phyloP scores from a whole-genome alignment of 2,329 filamentous ascomycete species.

The Xylaria sp. region DNA sequence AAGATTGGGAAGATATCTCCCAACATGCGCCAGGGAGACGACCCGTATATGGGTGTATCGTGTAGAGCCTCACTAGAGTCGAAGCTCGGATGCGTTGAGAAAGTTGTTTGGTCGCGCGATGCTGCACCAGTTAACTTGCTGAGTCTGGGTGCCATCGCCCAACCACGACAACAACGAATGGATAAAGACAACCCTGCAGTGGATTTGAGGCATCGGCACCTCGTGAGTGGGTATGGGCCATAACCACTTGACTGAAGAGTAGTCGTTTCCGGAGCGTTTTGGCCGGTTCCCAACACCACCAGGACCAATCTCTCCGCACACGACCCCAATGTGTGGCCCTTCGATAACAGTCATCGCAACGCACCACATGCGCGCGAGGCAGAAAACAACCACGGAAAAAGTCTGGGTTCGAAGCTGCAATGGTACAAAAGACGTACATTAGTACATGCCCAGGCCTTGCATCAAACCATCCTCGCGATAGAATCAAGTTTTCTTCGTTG shows the following conservation, averaged over 20 bases:
- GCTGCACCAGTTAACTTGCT: not conserved
- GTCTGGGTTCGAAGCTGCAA: not conserved
- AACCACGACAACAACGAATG: not conserved
- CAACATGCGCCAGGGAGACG: not conserved
- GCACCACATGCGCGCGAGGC: conserved; percentile 12
- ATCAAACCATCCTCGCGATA: not conserved
- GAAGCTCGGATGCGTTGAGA: not conserved
- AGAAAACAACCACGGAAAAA: conserved; percentile 1
- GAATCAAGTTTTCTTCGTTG: not conserved
- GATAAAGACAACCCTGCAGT: not conserved
- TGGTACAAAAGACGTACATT: not conserved
- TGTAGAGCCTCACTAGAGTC: not conserved
- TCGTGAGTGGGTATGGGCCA: too few relatives aligned
- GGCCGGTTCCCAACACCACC: too few relatives aligned
- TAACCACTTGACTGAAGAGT: too few relatives aligned
- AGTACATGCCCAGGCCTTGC: not conserved
- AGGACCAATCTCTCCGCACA: too few relatives aligned
- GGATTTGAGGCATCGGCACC: not conserved
- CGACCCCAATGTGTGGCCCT: not conserved
- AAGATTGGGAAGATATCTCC: not conserved
- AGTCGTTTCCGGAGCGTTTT: too few relatives aligned
- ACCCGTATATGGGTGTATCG: not conserved
- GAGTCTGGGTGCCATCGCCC: not conserved
- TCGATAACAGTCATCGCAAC: conserved; percentile 1
- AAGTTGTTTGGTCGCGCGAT: not conserved